Conservation (phyloP, 2,329 filamentous ascomycete species). For the Alternaria rosae region DNA sequence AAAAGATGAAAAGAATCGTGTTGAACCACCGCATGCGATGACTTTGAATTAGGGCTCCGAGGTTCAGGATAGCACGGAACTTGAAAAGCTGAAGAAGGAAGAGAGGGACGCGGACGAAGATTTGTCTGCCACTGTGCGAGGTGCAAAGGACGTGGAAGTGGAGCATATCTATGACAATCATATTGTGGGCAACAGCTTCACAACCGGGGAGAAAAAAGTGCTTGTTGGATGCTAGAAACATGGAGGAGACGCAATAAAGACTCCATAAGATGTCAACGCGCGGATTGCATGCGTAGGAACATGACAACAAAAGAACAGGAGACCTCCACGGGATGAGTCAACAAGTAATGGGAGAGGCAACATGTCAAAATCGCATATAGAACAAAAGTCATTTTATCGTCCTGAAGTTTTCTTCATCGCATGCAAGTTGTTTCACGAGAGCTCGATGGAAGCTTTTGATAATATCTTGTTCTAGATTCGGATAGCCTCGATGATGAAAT, state of each 20-base stretch:
- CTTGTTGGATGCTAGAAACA: background rate
- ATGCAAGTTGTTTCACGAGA: background rate
- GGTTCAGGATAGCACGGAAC: conserved; percentile 21
- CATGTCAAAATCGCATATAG: background rate
- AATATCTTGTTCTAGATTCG: background rate
- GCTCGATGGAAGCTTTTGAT: background rate
- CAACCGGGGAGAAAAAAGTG: conserved; percentile 1
- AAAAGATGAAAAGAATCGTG: background rate
- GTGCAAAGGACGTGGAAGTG: background rate
- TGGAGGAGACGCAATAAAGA: background rate
- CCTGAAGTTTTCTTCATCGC: background rate
- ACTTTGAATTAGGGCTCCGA: conserved; percentile 26
- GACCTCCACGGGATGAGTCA: background rate
- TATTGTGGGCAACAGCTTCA: conserved; percentile 4
- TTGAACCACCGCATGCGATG: background rate
- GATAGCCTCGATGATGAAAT: background rate
- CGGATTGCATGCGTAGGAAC: background rate
- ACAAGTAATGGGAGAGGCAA: background rate
- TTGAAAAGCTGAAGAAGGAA: conserved; percentile 11
- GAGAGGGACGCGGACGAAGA: conserved; percentile 1
- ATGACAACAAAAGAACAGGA: background rate
- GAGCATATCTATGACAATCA: conserved; percentile 6
- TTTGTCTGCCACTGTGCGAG: background rate
- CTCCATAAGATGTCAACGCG: background rate
- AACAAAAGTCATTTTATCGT: background rate